phyloP scores from a whole-genome alignment of 768 basidiomycete genomes.

The Mycena venus region DNA sequence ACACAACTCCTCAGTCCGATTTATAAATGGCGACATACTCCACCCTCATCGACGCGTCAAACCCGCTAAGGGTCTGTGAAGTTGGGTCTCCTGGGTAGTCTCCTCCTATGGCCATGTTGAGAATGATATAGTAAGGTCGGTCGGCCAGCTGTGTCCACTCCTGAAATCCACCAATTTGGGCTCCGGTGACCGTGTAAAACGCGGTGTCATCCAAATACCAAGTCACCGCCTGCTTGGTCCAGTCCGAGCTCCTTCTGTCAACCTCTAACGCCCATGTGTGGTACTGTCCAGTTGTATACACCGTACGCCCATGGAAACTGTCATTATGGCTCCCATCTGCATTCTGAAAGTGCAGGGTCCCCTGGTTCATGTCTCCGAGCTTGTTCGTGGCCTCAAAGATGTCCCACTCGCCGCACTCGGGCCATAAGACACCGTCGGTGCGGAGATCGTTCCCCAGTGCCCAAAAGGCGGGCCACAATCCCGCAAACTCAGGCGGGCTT shows the following conservation, averaged over 20 bases:
- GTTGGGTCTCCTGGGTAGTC: constrained; percentile 1
- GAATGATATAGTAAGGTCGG: not conserved
- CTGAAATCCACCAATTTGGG: not conserved
- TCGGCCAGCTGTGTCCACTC: not conserved
- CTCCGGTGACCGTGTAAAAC: not conserved
- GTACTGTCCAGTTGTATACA: not conserved
- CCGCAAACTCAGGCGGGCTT: not conserved
- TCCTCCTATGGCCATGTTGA: constrained; percentile 2
- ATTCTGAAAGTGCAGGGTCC: not conserved
- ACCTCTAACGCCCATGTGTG: constrained; percentile 20
- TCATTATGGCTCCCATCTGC: not conserved
- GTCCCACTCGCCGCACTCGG: not conserved
- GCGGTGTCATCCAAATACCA: constrained; percentile 8
- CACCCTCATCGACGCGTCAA: constrained; percentile 11
- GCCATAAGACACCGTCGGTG: not conserved
- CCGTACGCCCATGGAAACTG: not conserved
- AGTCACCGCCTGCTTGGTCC: constrained; percentile 9
- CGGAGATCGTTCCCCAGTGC: not conserved
- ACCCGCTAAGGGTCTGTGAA: constrained; percentile 10
- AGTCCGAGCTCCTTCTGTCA: not conserved
- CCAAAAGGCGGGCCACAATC: not conserved
- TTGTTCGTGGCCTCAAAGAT: not conserved
- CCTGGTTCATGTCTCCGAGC: not conserved
- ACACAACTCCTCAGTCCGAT: too few species aligned
- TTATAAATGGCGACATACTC: constrained; percentile 13